Evolutionary conservation across 1,284 basidiomycete genomes (phyloP).

Genomic region (Apiotrichum gracile): DNA sequence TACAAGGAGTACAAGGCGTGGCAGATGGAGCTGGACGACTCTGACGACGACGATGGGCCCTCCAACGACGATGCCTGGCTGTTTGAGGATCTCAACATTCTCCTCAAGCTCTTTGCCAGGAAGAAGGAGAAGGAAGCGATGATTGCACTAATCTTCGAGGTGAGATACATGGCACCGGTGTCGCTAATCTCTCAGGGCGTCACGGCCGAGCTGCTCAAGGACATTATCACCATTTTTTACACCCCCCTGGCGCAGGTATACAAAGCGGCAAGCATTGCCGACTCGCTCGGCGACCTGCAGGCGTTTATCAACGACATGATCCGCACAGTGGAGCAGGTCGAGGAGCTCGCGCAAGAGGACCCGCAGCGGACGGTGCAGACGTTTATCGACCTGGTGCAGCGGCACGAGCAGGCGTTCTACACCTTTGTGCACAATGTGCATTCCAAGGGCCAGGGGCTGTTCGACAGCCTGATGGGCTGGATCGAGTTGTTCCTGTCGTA

Average conservation of each 20-base stretch:
- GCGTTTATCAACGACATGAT: constrained; percentile 95
- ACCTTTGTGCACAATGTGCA: constrained; percentile 98
- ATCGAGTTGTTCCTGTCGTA: constrained; percentile 90
- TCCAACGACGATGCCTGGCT: constrained; percentile 90
- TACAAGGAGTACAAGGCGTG: constrained; percentile 66
- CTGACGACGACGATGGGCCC: constrained; percentile 88
- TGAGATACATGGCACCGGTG: constrained; percentile 35
- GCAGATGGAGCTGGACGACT: constrained; percentile 62
- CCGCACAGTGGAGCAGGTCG: constrained; percentile 83
- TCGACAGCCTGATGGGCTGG: constrained; percentile 93
- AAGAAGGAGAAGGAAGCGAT: constrained; percentile 87
- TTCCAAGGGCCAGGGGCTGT: constrained; percentile 89
- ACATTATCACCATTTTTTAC: constrained; percentile 99
- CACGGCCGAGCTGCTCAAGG: constrained; percentile 90
- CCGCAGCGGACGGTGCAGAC: constrained; percentile 81
- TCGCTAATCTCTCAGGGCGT: constrained; percentile 58
- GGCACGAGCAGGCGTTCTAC: constrained; percentile 95
- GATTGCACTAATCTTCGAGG: constrained; percentile 92
- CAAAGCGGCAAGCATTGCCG: constrained; percentile 92
- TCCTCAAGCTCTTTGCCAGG: constrained; percentile 69
- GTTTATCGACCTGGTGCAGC: constrained; percentile 87
- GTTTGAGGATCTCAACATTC: constrained; percentile 78
- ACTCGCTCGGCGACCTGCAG: constrained; percentile 86
- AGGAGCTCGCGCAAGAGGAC: constrained; percentile 77
- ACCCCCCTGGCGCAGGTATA: constrained; percentile 97